A percentile compares a stretch with the other conserved stretches of the same genome.
phyloP scores from a whole-genome alignment of 805 yeast genomes.

The Candida lessepsii region DNA sequence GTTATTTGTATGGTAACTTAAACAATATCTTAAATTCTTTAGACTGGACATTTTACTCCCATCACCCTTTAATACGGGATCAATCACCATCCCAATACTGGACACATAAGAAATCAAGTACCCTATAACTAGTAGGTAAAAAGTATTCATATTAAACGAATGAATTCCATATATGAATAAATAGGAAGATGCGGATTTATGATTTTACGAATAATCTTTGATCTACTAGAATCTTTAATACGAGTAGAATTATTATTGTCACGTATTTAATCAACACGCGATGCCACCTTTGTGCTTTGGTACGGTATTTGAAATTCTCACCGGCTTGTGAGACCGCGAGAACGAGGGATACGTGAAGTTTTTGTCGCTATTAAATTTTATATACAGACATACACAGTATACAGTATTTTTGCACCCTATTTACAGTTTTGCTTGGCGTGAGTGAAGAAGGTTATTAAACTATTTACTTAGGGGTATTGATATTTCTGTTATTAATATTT shows the following conservation, averaged over 20 bases:
- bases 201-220: neutral
- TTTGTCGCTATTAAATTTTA: no score
- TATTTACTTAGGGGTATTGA: no score
- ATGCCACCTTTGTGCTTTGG: neutral
- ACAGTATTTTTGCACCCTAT: no score
- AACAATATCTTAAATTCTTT: slow-evolving; percentile 32
- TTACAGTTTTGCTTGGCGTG: no score
- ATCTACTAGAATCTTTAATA: no score
- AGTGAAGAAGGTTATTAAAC: no score
- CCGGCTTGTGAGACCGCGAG: neutral
- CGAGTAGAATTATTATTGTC: no score
- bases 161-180: slow-evolving; percentile 5
- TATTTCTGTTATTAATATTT: no score
- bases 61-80: slow-evolving; percentile 34
- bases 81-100: slow-evolving; percentile 35
- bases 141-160: slow-evolving; percentile 15
- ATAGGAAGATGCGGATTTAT: neutral
- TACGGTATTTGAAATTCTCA: slow-evolving; percentile 12
- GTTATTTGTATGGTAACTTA: slow-evolving; percentile 33
- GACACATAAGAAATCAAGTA: slow-evolving; percentile 7
- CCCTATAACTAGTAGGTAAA: slow-evolving; percentile 17
- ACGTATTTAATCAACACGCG: slow-evolving; percentile 7
- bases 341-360: no score
- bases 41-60: slow-evolving; percentile 26
- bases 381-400: no score